phyloP scores from a whole-genome alignment of 192 early-diverging fungal genomes.

The Gorgonomyces haynaldii region DNA sequence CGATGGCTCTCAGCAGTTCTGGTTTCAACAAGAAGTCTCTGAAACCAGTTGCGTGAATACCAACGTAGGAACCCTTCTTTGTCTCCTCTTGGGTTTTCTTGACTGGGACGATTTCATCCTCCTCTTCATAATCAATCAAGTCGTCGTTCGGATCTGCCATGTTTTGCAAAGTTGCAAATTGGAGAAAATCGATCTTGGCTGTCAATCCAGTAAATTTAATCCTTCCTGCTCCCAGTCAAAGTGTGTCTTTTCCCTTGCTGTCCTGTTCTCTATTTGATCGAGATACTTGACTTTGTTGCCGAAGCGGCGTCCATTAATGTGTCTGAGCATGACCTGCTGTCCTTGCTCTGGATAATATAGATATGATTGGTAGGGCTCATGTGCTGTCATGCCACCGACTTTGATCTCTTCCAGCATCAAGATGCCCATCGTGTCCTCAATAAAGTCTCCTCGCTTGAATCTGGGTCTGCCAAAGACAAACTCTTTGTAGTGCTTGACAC shows the following conservation, averaged over 20 bases:
- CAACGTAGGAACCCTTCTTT: slow-evolving; percentile 96
- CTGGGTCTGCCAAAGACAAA: slow-evolving; percentile 9
- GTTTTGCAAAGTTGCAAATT: too few relatives aligned
- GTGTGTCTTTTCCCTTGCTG: too few relatives aligned
- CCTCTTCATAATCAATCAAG: slow-evolving; percentile 10
- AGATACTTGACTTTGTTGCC: too few relatives aligned
- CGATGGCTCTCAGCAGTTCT: slow-evolving; percentile 86
- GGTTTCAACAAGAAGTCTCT: slow-evolving; percentile 96
- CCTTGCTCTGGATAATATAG: too few relatives aligned
- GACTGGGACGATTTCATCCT: slow-evolving; percentile 21
- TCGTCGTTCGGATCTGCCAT: slow-evolving; percentile 1
- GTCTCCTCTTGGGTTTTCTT: slow-evolving; percentile 43
- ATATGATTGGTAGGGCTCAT: too few relatives aligned
- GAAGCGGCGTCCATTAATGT: too few relatives aligned
- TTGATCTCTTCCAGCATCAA: slow-evolving; percentile 15
- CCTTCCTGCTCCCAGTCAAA: too few relatives aligned
- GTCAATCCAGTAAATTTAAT: too few relatives aligned
- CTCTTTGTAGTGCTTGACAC: slow-evolving; percentile 13
- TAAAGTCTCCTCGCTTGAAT: slow-evolving; percentile 29
- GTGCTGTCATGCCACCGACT: neutral
- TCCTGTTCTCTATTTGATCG: too few relatives aligned
- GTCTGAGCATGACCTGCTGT: too few relatives aligned
- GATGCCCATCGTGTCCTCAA: slow-evolving; percentile 29
- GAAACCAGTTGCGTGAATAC: slow-evolving; percentile 97
- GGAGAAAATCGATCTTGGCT: too few relatives aligned